phyloP scores from a whole-genome alignment of 768 basidiomycete genomes.

The Tricholoma bakamatsutake region DNA sequence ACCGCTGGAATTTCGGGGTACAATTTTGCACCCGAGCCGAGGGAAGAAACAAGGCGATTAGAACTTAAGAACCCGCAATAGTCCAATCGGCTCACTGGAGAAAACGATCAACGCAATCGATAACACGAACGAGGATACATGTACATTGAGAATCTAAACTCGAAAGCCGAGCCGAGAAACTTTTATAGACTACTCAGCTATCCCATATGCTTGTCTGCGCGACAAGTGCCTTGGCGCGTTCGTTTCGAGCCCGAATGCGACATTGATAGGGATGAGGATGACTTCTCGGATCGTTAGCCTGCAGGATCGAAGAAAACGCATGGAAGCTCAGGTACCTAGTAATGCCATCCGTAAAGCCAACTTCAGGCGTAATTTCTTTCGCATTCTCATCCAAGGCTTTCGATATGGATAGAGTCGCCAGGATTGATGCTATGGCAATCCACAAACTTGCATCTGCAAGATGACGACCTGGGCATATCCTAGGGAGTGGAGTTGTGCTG shows the following conservation, averaged over 20 bases:
- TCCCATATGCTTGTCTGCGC: neutral
- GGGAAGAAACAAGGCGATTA: too few species aligned
- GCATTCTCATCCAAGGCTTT: constrained; percentile 33
- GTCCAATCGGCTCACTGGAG: too few species aligned
- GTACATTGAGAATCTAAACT: too few species aligned
- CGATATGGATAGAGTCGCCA: constrained; percentile 38
- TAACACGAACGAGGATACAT: too few species aligned
- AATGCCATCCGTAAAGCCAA: constrained; percentile 35
- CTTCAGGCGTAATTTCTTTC: constrained; percentile 30
- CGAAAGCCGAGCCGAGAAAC: too few species aligned
- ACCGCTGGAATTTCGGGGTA: too few species aligned
- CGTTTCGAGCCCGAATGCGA: neutral
- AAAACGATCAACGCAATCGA: too few species aligned
- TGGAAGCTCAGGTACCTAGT: neutral
- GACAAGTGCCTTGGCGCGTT: neutral
- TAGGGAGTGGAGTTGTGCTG: neutral
- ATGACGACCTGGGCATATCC: constrained; percentile 43
- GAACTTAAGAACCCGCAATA: too few species aligned
- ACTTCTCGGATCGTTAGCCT: neutral
- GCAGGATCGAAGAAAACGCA: neutral
- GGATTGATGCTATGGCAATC: constrained; percentile 38
- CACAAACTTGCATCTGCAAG: constrained; percentile 43
- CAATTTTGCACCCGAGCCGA: too few species aligned
- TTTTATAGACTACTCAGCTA: too few species aligned
- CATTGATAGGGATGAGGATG: neutral